Evolutionary conservation across 2,329 filamentous ascomycete genomes (phyloP).

Genomic region (Apiospora koreana): DNA sequence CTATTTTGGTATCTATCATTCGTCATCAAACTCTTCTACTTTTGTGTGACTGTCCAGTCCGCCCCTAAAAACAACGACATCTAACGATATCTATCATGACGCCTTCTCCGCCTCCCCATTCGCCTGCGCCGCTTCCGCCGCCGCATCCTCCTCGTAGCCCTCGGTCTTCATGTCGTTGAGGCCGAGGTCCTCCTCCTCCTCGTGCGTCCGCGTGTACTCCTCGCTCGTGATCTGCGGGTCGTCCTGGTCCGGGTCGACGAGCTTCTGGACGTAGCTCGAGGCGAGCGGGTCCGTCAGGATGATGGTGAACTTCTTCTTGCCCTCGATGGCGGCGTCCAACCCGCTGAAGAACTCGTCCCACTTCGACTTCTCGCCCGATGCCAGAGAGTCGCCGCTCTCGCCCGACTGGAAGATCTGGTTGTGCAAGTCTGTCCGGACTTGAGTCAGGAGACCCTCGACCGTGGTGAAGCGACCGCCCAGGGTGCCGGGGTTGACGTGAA

Average conservation of each 20-base stretch:
- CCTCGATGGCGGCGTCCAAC: slow-evolving; percentile 76
- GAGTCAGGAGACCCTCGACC: slow-evolving; percentile 88
- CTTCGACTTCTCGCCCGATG: slow-evolving; percentile 60
- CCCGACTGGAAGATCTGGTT: slow-evolving; percentile 82
- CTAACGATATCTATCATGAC: neutral
- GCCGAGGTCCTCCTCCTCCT: slow-evolving; percentile 93
- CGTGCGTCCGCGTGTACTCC: slow-evolving; percentile 82
- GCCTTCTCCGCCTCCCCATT: neutral
- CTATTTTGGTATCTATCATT: slow-evolving; percentile 12
- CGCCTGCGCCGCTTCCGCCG: neutral
- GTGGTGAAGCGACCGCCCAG: slow-evolving; percentile 96
- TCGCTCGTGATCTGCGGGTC: slow-evolving; percentile 82
- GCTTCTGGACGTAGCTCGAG: slow-evolving; percentile 90
- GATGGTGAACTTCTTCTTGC: slow-evolving; percentile 78
- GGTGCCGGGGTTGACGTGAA: slow-evolving; percentile 89
- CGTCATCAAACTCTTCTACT: neutral
- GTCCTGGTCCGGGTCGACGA: slow-evolving; percentile 67
- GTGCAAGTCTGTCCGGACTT: slow-evolving; percentile 87
- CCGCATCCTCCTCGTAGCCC: slow-evolving; percentile 67
- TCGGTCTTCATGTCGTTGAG: slow-evolving; percentile 92
- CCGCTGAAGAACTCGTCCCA: slow-evolving; percentile 83
- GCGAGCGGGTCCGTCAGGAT: slow-evolving; percentile 86
- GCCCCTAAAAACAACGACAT: neutral
- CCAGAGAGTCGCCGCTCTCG: slow-evolving; percentile 79
- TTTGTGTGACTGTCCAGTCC: neutral